Evolutionary conservation across 148 eudicot species (phyloP).

Genomic region (Pouteria glomerata): DNA sequence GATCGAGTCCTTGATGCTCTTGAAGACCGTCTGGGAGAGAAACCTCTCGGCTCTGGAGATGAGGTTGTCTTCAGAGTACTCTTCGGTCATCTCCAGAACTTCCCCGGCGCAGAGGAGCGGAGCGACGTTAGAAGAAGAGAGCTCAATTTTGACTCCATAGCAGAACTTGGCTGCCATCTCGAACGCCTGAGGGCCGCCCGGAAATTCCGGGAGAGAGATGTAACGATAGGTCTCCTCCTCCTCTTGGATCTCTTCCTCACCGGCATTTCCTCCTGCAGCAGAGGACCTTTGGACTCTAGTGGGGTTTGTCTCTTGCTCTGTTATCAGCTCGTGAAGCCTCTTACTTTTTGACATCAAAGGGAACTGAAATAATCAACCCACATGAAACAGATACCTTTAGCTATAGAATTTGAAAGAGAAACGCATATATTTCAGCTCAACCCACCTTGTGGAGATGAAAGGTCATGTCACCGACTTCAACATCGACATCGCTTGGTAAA

Average conservation of each 20-base stretch:
- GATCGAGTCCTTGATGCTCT: constrained; percentile 49
- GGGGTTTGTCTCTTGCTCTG: constrained; percentile 47
- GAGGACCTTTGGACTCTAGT: constrained; percentile 18
- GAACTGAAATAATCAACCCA: constrained; percentile 42
- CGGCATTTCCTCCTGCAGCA: constrained; percentile 10
- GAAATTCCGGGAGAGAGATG: constrained; percentile 56
- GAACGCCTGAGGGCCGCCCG: constrained; percentile 77
- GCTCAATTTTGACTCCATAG: constrained; percentile 76
- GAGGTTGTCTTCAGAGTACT: constrained; percentile 76
- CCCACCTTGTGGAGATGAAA: constrained; percentile 91
- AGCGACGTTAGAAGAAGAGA: constrained; percentile 54
- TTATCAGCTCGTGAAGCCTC: constrained; percentile 64
- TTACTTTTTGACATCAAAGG: constrained; percentile 92
- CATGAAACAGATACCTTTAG: not conserved
- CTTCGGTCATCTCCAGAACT: constrained; percentile 74
- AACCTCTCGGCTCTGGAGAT: constrained; percentile 60
- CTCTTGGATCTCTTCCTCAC: constrained; percentile 10
- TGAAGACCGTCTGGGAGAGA: constrained; percentile 47
- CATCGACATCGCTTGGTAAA: constrained; percentile 61
- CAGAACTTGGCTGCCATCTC: constrained; percentile 94
- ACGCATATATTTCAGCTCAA: no score
- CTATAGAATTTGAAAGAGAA: not conserved
- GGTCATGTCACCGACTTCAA: constrained; percentile 80
- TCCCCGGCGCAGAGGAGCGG: constrained; percentile 93
- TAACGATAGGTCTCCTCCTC: constrained; percentile 29